Percentiles rank a stretch among this genome's conserved stretches.
Evolutionary conservation across 257 asterid species (phyloP).

Genomic region (Nicotiana paniculata): DNA sequence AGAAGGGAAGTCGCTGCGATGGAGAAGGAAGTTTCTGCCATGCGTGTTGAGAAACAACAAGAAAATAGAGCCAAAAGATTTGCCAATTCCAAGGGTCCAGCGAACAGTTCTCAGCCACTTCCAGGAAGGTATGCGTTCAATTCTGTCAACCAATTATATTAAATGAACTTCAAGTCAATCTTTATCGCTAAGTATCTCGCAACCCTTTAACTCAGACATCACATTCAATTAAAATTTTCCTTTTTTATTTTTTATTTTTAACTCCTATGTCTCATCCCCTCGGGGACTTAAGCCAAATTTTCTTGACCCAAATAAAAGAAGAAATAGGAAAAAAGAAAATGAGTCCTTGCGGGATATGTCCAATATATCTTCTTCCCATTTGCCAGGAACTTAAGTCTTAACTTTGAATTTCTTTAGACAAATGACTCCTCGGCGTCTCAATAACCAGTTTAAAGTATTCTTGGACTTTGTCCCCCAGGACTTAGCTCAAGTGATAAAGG

Average conservation of each 20-base stretch:
- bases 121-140: constrained; percentile 63
- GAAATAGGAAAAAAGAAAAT: too few species aligned
- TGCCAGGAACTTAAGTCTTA: too few species aligned
- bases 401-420: too few species aligned
- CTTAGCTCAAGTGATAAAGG: too few species aligned
- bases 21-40: constrained; percentile 99
- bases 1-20: constrained; percentile 98
- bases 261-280: too few species aligned
- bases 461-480: too few species aligned
- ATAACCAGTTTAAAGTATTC: too few species aligned
- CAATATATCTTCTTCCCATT: too few species aligned
- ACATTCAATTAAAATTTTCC: neutral
- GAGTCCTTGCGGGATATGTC: too few species aligned
- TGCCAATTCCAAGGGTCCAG: constrained; percentile 55
- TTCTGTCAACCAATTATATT: neutral
- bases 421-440: too few species aligned
- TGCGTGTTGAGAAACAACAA: constrained; percentile 86
- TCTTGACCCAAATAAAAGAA: too few species aligned
- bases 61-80: constrained; percentile 67
- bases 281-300: too few species aligned
- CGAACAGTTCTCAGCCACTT: constrained; percentile 60
- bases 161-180: neutral
- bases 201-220: neutral
- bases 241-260: neutral
- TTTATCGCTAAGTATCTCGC: neutral